A percentile compares a stretch with the other conserved stretches of the same genome.
These are phyloP conservation scores for Chaetomium strumarium DNA, from an alignment of 2,329 filamentous ascomycete genomes.

Conservation along the genomic window DNA sequence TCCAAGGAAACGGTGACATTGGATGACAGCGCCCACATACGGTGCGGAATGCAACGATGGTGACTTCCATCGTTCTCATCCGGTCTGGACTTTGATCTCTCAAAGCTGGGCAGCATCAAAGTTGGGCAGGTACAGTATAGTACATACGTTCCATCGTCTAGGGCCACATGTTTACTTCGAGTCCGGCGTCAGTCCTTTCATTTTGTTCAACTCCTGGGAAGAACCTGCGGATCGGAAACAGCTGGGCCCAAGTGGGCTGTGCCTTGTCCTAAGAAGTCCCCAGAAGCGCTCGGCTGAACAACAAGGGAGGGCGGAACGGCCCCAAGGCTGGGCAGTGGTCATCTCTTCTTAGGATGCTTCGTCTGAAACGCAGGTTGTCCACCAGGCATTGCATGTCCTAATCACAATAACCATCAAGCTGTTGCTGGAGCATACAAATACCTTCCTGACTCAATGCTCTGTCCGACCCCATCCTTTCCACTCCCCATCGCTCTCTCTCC, in stretches of 20 bases:
- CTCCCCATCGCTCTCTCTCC: constrained; percentile 16
- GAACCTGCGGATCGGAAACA: background rate
- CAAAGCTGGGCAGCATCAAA: background rate
- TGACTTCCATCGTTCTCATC: background rate
- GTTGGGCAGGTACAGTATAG: background rate
- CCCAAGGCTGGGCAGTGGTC: constrained; percentile 8
- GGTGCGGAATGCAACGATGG: background rate
- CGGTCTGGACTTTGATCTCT: background rate
- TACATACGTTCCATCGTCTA: background rate
- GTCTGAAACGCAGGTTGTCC: constrained; percentile 23
- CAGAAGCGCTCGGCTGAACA: background rate
- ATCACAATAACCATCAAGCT: constrained; percentile 18
- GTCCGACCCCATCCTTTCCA: constrained; percentile 10
- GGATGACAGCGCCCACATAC: background rate
- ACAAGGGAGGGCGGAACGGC: background rate
- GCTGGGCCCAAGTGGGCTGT: background rate
- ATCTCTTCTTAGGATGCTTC: constrained; percentile 5
- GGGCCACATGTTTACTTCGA: background rate
- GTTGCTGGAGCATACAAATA: constrained; percentile 27
- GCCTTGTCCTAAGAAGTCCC: background rate
- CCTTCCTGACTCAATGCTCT: constrained; percentile 1
- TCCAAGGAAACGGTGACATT: background rate
- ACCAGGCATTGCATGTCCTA: constrained; percentile 23
- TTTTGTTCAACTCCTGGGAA: background rate
- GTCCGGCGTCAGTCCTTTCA: background rate